Base-by-base conservation (phyloP, 768 basidiomycete genomes). In the Cytidiella melzeri region DNA sequence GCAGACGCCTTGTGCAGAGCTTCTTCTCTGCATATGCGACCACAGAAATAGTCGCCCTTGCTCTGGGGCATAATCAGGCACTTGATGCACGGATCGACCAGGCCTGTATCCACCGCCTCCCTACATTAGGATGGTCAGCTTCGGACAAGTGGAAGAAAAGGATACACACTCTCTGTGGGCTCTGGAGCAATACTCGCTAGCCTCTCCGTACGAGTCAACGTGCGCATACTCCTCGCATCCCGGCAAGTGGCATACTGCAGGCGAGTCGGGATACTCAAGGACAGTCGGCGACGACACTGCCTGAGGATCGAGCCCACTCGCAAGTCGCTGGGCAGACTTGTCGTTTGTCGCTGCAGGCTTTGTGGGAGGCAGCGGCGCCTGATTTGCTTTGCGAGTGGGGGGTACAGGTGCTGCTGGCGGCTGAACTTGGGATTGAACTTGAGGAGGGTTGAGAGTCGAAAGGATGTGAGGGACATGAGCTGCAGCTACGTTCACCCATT, bases 151-250 rank as follows among this genome's bases (percentile, higher is more conserved):
- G 19, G 23, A 40, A 51, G 44, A 18, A n/a, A 20, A 23, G 41
- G 15, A 34, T n/a, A 73, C 81, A 58, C 56, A 84, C 83, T 84
- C 80, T 54, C 81, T 70, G 63, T 83, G 82, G 47, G 73, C 71
- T 64, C 66, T 64, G 4, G 80, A 83, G 56, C 83, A 84, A 57
- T 79, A 84, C 41, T 73, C 72, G 51, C 76, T 65, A 59, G 69
- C 75, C 49, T 67, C 55, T 15, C 80, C 81, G 57, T 72, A 70
- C 52, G 69, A 66, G 63, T 81, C 76, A 55, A 78, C 68, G 57
- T 81, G 75, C 54, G 74, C 75, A 54, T 73, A 73, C 62, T 83
- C 67, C 46, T 72, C 72, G 61, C 82, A 84, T 48, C 73, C 74
- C 55, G 76, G 75, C 57, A 83, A 72, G 65, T 73, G 69, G 59